Evolutionary conservation across 2,329 filamentous ascomycete genomes (phyloP), one percentile per base, ranked within the genome.

Genomic region (Ophidiomyces ophidiicola): DNA sequence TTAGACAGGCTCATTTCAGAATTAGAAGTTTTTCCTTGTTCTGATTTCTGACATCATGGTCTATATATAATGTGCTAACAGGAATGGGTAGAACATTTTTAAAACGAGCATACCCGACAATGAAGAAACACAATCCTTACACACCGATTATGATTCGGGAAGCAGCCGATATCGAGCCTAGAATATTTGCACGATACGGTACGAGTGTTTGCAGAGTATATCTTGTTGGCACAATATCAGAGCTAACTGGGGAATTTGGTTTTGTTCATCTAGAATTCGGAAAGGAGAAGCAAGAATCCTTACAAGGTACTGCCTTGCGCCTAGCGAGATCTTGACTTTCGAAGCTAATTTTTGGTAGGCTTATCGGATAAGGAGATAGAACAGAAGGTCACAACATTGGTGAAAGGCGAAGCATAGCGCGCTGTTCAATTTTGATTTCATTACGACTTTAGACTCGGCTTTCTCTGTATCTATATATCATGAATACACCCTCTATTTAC

Each of bases 81-180:
- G 5, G 19, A 19, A 21, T 35, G 7, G 28, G 17, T 53, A 94
- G 90, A 62, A 79, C 82, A 20, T 98, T 98, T 67, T 72, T 98
- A 50, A 80, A 80, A 49, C 78, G 84, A 60, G 79, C 86, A 50
- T 98, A 98, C 65, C 90, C 90, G 32, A 90, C 83, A 44, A 96
- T 98, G 88, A 98, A 98, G 78, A 92, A 93, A 72, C 83, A 88
- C 73, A 98, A 98, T 70, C 90, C 90, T 42, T 70, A 82, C 63
- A 87, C 75, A 34, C 90, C 90, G 39, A 96, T 98, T 64, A 71
- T 98, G 70, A 78, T 98, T 56, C 83, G 90, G 58, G 90, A 96
- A 70, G 90, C 88, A 38, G 69, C 76, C 52, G 85, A 83, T 56
- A 84, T 83, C 39, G 69, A 82, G 59, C 88, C 90, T 48, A 81